Evolutionary conservation across 2,329 filamentous ascomycete species (phyloP), one percentile per base, ranked within the genome.

Genomic region (Dactylonectria macrodidyma): DNA sequence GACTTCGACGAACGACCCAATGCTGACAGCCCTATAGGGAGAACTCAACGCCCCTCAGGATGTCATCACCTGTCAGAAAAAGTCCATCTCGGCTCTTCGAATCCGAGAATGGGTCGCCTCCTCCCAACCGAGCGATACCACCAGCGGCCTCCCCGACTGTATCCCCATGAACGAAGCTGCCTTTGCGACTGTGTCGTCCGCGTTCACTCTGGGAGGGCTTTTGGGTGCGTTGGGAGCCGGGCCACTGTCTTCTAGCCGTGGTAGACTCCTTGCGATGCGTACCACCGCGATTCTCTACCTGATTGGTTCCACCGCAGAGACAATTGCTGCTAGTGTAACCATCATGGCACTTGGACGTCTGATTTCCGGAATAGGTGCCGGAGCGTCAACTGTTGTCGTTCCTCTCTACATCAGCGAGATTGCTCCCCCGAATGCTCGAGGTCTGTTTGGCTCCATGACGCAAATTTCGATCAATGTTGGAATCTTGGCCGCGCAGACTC

Each of bases 21-120:
- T 46, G 30, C 70, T 73, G 33, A 68, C 65, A 14, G 22, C 11
- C 60, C 36, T 14, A 58, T 48, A 80, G 95, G 93, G 95, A 74
- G 96, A 98, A 81, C 89, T 99, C 70, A 99, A 99, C 80, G 94
- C 95, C 9, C 96, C 96, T 9, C 92, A 98, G 87, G 92, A 95
- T 85, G 94, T 97, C 76, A 92, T 99, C 76, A 97, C 93, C 65
- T 98, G 96, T 84, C 90, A 90, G 73, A 90, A 90, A 70, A 82
- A 83, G 70, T 80, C 82, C 56, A 81, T 83, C 58, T 80, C 81
- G 46, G 66, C 76, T 11, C 62, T 78, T 63, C 75, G 75, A 41
- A 62, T 79, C 62, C 73, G 73, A 22, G 71, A 68, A 46, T 74
- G 79, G 75, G 65, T 80, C 65, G 71, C 77, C 8, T 71, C 78